These are phyloP conservation scores for Diplosphaera chodatii DNA, from an alignment of 139 green algal genomes.

Conservation along the genomic window DNA sequence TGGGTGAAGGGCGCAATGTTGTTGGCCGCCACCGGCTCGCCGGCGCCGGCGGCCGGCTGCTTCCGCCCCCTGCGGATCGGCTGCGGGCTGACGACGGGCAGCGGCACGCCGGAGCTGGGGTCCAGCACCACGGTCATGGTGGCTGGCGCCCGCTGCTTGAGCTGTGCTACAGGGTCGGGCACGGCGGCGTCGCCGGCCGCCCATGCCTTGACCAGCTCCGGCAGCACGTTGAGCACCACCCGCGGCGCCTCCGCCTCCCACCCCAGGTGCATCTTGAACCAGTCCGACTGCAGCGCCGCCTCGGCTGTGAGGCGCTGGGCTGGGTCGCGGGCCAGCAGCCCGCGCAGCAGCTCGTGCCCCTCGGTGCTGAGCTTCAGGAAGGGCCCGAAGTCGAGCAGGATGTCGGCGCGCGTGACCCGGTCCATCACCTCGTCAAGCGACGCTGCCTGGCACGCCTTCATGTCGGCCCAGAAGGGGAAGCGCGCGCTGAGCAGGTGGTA, in stretches of 20 bases:
- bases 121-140: not conserved
- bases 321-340: conserved; percentile 2
- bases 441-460: not conserved
- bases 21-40: not conserved
- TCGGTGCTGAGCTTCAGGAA: not conserved
- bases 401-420: not conserved
- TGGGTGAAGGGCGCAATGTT: not conserved
- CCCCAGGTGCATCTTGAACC: conserved; percentile 2
- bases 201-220: not conserved
- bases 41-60: no score
- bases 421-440: conserved; percentile 1
- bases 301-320: not conserved
- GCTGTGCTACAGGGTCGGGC: no score
- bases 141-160: not conserved
- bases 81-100: not conserved
- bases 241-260: not conserved
- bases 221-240: not conserved
- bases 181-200: no score
- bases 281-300: not conserved
- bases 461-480: conserved; percentile 13
- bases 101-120: no score
- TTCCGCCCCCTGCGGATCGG: no score
- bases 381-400: not conserved
- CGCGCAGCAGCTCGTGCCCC: not conserved
- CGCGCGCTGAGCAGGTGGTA: conserved; percentile 18